These are phyloP conservation scores for Amanita rubescens DNA, from an alignment of 768 basidiomycete genomes.

Conservation along the genomic window DNA sequence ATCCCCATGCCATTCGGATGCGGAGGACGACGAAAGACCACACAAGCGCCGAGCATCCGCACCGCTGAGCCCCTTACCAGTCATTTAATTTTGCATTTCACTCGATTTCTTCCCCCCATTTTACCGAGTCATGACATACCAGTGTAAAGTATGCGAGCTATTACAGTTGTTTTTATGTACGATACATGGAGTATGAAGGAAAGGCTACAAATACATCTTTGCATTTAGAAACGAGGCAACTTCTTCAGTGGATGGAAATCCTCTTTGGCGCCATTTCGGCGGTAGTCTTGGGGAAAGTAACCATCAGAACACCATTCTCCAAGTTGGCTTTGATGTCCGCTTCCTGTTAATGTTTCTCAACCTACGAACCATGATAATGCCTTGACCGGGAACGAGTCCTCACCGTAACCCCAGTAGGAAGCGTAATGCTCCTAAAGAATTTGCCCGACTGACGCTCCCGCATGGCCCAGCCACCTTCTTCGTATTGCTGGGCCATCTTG, in stretches of 20 bases:
- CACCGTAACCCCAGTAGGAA: conserved; percentile 47
- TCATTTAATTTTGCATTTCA: not conserved
- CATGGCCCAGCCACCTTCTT: conserved; percentile 30
- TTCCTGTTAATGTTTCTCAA: conserved; percentile 10
- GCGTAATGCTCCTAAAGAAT: conserved; percentile 35
- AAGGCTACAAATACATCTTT: not conserved
- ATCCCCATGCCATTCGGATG: not conserved
- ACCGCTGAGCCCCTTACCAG: not conserved
- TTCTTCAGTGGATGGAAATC: conserved; percentile 19
- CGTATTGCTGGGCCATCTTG: conserved; percentile 22
- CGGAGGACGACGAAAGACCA: not conserved
- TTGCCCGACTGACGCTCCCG: conserved; percentile 41
- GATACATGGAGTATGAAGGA: not conserved
- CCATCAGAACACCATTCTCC: conserved; percentile 35
- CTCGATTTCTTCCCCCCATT: not conserved
- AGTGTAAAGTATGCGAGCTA: no score
- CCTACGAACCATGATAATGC: not conserved
- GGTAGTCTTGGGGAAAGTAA: conserved; percentile 38
- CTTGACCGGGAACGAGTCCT: not conserved
- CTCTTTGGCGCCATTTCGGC: conserved; percentile 29
- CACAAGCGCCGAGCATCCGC: not conserved
- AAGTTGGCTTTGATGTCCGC: conserved; percentile 32
- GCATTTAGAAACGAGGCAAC: not conserved
- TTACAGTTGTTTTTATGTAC: no score
- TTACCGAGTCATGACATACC: no score